Evolutionary conservation across 2,329 filamentous ascomycete species (phyloP).

Genomic region (Monilinia fructicola): DNA sequence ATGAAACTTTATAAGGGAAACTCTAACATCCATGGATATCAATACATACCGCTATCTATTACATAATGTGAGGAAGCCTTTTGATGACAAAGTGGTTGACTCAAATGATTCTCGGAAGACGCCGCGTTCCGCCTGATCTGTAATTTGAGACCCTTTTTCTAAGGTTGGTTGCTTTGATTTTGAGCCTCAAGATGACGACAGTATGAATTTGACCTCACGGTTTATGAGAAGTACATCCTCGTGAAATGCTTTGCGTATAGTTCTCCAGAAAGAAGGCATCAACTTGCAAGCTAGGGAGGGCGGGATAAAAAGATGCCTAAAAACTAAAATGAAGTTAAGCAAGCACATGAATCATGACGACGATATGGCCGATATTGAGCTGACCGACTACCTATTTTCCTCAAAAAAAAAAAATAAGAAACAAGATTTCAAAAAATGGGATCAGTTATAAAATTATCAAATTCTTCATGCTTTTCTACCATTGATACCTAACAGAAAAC

Average conservation of each 20-base stretch:
- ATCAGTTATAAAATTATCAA: slow-evolving; percentile 15
- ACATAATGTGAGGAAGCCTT: neutral
- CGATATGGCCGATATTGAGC: neutral
- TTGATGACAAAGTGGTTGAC: neutral
- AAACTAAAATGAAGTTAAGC: neutral
- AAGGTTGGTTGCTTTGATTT: neutral
- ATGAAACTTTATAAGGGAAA: neutral
- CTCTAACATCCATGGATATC: neutral
- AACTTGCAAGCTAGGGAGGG: neutral
- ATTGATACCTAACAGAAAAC: slow-evolving; percentile 22
- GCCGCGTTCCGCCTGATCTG: neutral
- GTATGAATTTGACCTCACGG: neutral
- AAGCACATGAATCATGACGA: neutral
- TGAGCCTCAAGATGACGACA: neutral
- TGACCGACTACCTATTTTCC: neutral
- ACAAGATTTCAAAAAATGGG: neutral
- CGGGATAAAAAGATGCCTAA: neutral
- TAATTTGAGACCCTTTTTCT: neutral
- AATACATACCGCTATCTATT: neutral
- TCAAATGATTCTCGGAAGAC: neutral
- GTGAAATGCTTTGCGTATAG: neutral
- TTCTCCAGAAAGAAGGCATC: neutral
- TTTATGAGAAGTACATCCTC: neutral
- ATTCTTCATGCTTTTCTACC: slow-evolving; percentile 20
- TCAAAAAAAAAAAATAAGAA: neutral